Base-by-base conservation (phyloP, 768 basidiomycete genomes). In the Pleurotus salmoneostramineus region DNA sequence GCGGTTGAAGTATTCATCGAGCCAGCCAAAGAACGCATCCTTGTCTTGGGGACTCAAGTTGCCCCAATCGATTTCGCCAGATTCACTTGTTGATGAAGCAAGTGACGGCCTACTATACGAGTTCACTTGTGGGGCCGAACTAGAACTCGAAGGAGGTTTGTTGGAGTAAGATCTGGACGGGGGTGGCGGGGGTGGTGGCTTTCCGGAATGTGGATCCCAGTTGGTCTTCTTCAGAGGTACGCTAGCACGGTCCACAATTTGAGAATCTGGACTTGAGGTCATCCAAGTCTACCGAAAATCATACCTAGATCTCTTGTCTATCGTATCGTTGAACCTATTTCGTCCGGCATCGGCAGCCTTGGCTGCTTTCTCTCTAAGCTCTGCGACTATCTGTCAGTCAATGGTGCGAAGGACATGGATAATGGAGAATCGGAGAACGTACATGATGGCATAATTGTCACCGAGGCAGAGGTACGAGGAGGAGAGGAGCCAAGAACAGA, bases 1-100 rank as follows among this genome's bases (percentile, higher is more conserved):
- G 35, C 77, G 75, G 12, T 81, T 77, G 64, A 93, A 93, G 71
- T 86, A 92, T 64, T 91, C 90, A 66, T 93, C 90, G 17, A 93
- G 74, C 89, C 90, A 92, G 59, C 71, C 70, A 69, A 92, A 93
- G 65, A 93, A 88, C 27, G 74, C 81, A 33, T 82, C 72, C 66
- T 90, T 92, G 64, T 93, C 89, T 66, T 85, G 78, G 17, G 67
- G 64, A 1, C 83, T 81, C 48, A 93, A 74, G 67, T 88, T 84
- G 4, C 77, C 68, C 90, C 90, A 93, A 66, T 90, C 84, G 33
- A 92, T 81, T 42, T 14, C n/a, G 27, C n/a, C 15, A 17, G 44
- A 6, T 6, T 60, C 61, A 14, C 60, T 47, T 10, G 71, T 36
- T 21, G 55, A 34, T 47, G 52, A 49, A 11, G 56, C 31, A 7